phyloP scores from a whole-genome alignment of 2,329 filamentous ascomycete species.

The Aspergillus bombycis region DNA sequence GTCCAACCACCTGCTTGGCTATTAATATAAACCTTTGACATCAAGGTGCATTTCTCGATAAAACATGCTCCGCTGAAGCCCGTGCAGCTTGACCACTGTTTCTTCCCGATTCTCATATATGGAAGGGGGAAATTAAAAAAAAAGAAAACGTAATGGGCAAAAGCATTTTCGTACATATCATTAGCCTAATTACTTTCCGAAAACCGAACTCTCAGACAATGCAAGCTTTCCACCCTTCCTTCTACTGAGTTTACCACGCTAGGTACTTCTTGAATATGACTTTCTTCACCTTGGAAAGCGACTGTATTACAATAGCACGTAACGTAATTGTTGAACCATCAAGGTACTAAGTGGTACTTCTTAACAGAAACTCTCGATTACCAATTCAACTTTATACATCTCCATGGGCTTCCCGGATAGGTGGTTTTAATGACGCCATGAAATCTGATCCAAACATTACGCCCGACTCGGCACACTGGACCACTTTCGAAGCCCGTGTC shows the following conservation, averaged over 20 bases:
- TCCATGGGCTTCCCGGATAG: not conserved
- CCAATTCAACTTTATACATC: not conserved
- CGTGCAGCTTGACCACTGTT: not conserved
- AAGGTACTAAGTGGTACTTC: not conserved
- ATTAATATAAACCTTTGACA: slow-evolving; percentile 3
- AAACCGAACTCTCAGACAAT: not conserved
- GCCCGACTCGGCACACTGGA: not conserved
- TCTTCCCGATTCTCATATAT: not conserved
- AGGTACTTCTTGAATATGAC: too few relatives aligned
- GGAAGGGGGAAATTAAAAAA: not conserved
- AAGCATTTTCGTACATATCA: not conserved
- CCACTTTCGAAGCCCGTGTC: not conserved
- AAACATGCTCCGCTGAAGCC: not conserved
- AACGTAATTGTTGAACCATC: not conserved
- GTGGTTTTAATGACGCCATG: not conserved
- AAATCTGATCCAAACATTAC: not conserved
- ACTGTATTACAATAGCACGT: not conserved
- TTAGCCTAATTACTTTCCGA: not conserved
- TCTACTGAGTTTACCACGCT: too few relatives aligned
- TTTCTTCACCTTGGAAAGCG: too few relatives aligned
- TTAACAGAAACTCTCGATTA: not conserved
- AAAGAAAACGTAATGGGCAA: not conserved
- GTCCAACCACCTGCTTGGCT: slow-evolving; percentile 17
- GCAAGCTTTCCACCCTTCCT: too few relatives aligned
- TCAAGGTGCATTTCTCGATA: not conserved